A percentile compares a stretch with the other conserved stretches of the same genome.
phyloP scores from a whole-genome alignment of 805 yeast species.

The Metschnikowia similis region DNA sequence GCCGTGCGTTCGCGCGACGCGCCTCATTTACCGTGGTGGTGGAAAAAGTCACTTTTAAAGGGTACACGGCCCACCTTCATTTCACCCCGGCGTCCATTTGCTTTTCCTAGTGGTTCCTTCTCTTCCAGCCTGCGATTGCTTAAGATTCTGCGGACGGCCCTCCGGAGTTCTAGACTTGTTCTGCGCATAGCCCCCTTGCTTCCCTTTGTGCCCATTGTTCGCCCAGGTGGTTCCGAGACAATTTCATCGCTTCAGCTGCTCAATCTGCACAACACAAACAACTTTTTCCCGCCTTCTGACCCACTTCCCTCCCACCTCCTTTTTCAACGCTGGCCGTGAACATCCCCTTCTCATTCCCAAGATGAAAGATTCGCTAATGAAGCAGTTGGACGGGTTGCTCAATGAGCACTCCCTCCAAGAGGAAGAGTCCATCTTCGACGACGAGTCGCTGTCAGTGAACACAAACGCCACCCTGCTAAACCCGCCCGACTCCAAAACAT shows the following conservation, averaged over 20 bases:
- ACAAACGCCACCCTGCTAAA: background rate
- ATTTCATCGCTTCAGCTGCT: background rate
- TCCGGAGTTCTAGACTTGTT: background rate
- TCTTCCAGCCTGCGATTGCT: background rate
- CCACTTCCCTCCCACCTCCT: background rate
- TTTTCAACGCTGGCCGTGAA: background rate
- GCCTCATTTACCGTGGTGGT: background rate
- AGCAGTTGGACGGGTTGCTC: background rate
- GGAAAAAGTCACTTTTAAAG: background rate
- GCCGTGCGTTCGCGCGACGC: conserved; percentile 3
- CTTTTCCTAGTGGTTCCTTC: background rate
- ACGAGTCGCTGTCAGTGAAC: conserved; percentile 2
- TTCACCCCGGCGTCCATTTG: background rate
- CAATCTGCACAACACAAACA: background rate
- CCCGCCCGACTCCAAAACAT: background rate
- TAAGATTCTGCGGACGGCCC: background rate
- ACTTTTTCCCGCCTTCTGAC: background rate
- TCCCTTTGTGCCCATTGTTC: background rate
- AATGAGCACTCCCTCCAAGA: background rate
- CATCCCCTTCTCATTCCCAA: background rate
- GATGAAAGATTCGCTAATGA: background rate
- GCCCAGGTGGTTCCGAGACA: background rate
- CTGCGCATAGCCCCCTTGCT: background rate
- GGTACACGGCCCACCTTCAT: background rate
- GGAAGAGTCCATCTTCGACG: background rate